Evolutionary conservation across 1,139 yeast species (phyloP).

Genomic region (Lizanozyma gosingica): DNA sequence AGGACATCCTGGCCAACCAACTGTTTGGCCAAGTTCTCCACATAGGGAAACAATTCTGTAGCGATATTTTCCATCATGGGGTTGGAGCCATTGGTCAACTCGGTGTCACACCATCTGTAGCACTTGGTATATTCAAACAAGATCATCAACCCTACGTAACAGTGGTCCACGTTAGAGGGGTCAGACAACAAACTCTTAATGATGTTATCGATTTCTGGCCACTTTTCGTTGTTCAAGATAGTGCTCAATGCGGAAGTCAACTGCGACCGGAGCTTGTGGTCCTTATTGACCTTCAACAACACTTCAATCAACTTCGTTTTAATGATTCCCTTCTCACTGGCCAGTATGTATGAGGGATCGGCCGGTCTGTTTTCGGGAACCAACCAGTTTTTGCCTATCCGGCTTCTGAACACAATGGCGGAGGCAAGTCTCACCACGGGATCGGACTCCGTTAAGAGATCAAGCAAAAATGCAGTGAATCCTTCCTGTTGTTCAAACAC

Average conservation of each 20-base stretch:
- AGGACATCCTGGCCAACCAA: constrained; percentile 27
- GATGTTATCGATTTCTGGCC: constrained; percentile 33
- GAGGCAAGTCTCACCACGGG: constrained; percentile 49
- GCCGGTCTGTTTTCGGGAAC: constrained; percentile 20
- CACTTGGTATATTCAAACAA: constrained; percentile 47
- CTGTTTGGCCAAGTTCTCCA: constrained; percentile 41
- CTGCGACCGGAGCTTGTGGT: constrained; percentile 28
- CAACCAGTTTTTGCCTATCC: constrained; percentile 55
- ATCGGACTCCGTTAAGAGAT: constrained; percentile 40
- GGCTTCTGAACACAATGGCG: constrained; percentile 61
- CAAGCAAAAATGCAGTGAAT: constrained; percentile 49
- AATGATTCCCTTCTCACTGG: constrained; percentile 42
- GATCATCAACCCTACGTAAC: constrained; percentile 50
- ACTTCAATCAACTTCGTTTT: constrained; percentile 45
- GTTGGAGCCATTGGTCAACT: constrained; percentile 26
- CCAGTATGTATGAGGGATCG: constrained; percentile 22
- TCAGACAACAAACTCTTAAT: constrained; percentile 36
- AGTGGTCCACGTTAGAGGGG: constrained; percentile 38
- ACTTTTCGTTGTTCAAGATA: constrained; percentile 34
- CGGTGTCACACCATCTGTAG: constrained; percentile 49
- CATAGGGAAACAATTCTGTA: constrained; percentile 42
- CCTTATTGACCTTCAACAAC: constrained; percentile 27
- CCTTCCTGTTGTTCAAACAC: constrained; percentile 42
- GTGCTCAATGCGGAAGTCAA: constrained; percentile 33
- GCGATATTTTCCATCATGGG: constrained; percentile 42